Conservation (phyloP, 2,329 filamentous ascomycete species). For the Daldinia sp. region DNA sequence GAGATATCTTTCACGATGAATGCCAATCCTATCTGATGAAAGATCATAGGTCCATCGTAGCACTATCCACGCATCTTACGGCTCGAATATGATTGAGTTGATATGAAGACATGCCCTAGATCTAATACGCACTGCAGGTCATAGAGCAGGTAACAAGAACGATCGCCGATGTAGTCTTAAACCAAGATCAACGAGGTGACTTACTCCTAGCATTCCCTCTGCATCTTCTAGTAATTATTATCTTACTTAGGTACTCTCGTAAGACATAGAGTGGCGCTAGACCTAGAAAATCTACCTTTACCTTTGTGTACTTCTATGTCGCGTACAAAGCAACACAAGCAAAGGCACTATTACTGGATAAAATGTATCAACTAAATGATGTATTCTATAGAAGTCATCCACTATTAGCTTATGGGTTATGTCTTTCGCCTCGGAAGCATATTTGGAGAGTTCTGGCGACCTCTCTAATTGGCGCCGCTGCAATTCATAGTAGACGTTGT, state of each 20-base stretch:
- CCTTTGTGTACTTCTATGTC: not conserved
- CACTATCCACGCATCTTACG: not conserved
- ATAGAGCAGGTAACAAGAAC: not conserved
- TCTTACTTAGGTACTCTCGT: not conserved
- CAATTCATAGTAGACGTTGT: not conserved
- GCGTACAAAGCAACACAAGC: not conserved
- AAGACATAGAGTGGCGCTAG: not conserved
- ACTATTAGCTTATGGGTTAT: not conserved
- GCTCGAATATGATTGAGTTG: not conserved
- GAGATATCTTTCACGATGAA: not conserved
- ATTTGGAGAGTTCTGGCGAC: not conserved
- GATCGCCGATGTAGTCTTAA: not conserved
- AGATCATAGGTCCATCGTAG: not conserved
- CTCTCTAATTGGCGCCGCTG: not conserved
- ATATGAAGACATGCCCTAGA: not conserved
- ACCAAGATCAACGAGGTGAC: not conserved
- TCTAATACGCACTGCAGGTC: not conserved
- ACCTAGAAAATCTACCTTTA: not conserved
- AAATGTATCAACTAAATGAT: not conserved
- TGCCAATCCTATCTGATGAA: not conserved
- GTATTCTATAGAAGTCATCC: too few relatives aligned
- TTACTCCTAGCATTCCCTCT: not conserved
- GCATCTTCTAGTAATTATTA: not conserved
- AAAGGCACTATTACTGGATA: not conserved
- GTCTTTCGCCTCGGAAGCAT: not conserved